phyloP scores from a whole-genome alignment of 345 rosid genomes.

The Psidium guajava region DNA sequence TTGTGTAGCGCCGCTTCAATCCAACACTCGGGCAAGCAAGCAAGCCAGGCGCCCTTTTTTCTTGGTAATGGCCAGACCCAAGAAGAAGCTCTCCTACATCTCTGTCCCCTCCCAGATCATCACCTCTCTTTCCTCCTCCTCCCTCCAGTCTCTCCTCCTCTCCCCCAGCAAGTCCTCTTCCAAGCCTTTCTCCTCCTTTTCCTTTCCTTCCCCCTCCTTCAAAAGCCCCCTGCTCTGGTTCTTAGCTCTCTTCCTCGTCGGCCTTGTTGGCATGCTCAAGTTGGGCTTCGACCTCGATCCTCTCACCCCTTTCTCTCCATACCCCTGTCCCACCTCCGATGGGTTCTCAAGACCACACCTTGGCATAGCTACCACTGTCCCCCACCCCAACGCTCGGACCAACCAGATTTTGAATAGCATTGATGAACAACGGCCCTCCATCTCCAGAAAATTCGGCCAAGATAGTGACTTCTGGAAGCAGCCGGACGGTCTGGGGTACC shows the following conservation, averaged over 20 bases:
- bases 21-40: no score
- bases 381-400: not conserved
- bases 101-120: slow-evolving; percentile 52
- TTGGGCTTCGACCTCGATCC: slow-evolving; percentile 37
- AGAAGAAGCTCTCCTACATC: slow-evolving; percentile 38
- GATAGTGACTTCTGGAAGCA: slow-evolving; percentile 78
- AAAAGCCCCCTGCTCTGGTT: slow-evolving; percentile 46
- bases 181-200: slow-evolving; percentile 2
- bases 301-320: slow-evolving; percentile 33
- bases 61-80: slow-evolving; percentile 25
- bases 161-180: slow-evolving; percentile 48
- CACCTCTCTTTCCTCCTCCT: slow-evolving; percentile 43
- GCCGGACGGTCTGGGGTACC: slow-evolving; percentile 87
- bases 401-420: not conserved
- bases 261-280: slow-evolving; percentile 41
- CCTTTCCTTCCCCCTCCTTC: slow-evolving; percentile 7
- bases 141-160: slow-evolving; percentile 46
- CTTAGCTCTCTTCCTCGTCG: slow-evolving; percentile 40
- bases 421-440: not conserved
- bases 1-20: no score
- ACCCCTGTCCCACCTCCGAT: slow-evolving; percentile 34
- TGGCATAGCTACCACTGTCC: not conserved
- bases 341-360: slow-evolving; percentile 5
- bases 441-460: not conserved
- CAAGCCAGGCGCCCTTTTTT: no score